Evolutionary conservation across 148 eudicot species (phyloP).

Genomic region (Polygonum aviculare): DNA sequence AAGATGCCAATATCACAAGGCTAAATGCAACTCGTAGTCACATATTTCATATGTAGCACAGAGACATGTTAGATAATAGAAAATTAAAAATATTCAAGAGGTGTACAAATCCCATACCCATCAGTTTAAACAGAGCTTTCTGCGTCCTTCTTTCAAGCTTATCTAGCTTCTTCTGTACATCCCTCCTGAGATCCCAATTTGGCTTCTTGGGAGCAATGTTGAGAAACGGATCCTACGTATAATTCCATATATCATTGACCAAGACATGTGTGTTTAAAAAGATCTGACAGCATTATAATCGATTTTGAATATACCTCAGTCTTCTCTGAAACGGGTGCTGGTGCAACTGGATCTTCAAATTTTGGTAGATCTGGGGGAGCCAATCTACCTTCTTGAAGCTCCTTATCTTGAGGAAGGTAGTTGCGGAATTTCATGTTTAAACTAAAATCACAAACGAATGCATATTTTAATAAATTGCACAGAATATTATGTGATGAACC

Average conservation of each 20-base stretch:
- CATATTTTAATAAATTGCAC: background rate
- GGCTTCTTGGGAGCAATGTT: slow-evolving; percentile 99
- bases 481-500: background rate
- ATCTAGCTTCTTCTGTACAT: slow-evolving; percentile 91
- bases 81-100: background rate
- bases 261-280: background rate
- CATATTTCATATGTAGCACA: background rate
- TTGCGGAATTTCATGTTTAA: slow-evolving; percentile 79
- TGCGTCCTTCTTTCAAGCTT: slow-evolving; percentile 85
- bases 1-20: background rate
- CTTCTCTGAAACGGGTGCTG: slow-evolving; percentile 55
- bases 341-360: slow-evolving; percentile 83
- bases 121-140: slow-evolving; percentile 70
- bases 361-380: slow-evolving; percentile 78
- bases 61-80: slow-evolving; percentile 2
- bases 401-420: slow-evolving; percentile 95
- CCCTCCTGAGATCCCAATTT: slow-evolving; percentile 93
- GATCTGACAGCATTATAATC: background rate
- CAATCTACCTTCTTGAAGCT: slow-evolving; percentile 90
- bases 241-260: slow-evolving; percentile 4
- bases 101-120: slow-evolving; percentile 39
- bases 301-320: slow-evolving; percentile 51
- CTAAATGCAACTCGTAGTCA: background rate
- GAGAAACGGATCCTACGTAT: slow-evolving; percentile 78
- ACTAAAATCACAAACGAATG: slow-evolving; percentile 27